Percentiles rank a stretch among this genome's conserved stretches.
Evolutionary conservation across 768 basidiomycete genomes (phyloP).

Genomic region (Kwoniella sp.): DNA sequence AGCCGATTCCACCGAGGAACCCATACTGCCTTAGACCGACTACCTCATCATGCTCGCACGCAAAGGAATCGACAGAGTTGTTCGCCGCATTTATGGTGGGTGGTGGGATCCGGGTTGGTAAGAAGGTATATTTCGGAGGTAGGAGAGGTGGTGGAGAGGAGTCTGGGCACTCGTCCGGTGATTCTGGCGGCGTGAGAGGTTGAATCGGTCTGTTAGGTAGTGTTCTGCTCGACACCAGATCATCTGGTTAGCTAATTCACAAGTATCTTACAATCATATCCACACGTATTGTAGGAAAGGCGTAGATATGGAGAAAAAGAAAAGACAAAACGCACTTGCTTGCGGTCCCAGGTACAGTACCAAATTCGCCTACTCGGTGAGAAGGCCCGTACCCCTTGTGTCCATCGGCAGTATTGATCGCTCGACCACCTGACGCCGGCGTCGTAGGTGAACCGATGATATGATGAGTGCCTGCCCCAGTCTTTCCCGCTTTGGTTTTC

Average conservation of each 20-base stretch:
- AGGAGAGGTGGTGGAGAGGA: conserved; percentile 22
- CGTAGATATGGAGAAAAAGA: too few species aligned
- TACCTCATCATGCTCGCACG: conserved; percentile 32
- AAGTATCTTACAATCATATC: neutral
- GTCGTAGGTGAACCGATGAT: neutral
- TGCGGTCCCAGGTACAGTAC: neutral
- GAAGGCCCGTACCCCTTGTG: neutral
- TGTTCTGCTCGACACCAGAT: conserved; percentile 7
- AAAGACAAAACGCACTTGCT: too few species aligned
- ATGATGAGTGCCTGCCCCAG: neutral
- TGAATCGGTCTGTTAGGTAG: conserved; percentile 13
- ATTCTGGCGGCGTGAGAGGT: conserved; percentile 17
- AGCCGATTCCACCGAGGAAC: conserved; percentile 37
- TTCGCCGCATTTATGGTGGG: conserved; percentile 16
- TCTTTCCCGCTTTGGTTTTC: conserved; percentile 5
- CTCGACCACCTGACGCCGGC: neutral
- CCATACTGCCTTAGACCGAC: conserved; percentile 38
- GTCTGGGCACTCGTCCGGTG: conserved; percentile 10
- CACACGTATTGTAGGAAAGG: too few species aligned
- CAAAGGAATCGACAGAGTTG: conserved; percentile 44
- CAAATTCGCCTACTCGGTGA: conserved; percentile 14
- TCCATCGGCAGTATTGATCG: neutral
- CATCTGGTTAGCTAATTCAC: too few species aligned
- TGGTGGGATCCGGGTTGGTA: conserved; percentile 30
- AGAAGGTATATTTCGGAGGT: conserved; percentile 41